Conservation (phyloP, 148 eudicot species). For the Salicornia ramosissima region DNA sequence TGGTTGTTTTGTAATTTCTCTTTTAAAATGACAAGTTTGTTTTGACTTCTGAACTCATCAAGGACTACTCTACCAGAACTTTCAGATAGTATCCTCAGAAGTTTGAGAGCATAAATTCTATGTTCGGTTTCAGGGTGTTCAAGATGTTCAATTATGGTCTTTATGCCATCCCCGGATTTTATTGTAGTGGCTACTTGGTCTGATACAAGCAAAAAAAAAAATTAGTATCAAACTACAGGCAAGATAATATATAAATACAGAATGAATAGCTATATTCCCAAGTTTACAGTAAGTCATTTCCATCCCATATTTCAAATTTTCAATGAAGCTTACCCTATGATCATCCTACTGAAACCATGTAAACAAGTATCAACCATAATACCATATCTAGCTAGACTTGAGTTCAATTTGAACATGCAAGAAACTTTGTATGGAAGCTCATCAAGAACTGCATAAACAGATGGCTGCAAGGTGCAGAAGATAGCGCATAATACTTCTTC, state of each 20-base stretch:
- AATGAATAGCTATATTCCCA: background rate
- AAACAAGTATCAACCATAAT: background rate
- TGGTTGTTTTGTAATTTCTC: slow-evolving; percentile 36
- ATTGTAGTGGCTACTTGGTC: slow-evolving; percentile 48
- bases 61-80: slow-evolving; percentile 35
- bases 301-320: background rate
- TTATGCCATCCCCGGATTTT: slow-evolving; percentile 47
- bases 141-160: slow-evolving; percentile 38
- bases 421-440: background rate
- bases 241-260: background rate
- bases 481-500: slow-evolving; percentile 2
- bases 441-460: background rate
- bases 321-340: background rate
- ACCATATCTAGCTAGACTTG: background rate
- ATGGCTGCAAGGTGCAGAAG: background rate
- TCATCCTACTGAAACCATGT: background rate
- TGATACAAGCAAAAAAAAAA: slow-evolving; percentile 19
- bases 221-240: background rate
- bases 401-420: background rate
- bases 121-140: slow-evolving; percentile 41
- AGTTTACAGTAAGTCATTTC: background rate
- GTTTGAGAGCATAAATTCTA: slow-evolving; percentile 40
- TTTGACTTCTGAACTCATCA: slow-evolving; percentile 31
- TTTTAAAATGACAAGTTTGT: slow-evolving; percentile 41
- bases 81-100: slow-evolving; percentile 48